Conservation (phyloP, 2,329 filamentous ascomycete species). For the Diaporthe eres region DNA sequence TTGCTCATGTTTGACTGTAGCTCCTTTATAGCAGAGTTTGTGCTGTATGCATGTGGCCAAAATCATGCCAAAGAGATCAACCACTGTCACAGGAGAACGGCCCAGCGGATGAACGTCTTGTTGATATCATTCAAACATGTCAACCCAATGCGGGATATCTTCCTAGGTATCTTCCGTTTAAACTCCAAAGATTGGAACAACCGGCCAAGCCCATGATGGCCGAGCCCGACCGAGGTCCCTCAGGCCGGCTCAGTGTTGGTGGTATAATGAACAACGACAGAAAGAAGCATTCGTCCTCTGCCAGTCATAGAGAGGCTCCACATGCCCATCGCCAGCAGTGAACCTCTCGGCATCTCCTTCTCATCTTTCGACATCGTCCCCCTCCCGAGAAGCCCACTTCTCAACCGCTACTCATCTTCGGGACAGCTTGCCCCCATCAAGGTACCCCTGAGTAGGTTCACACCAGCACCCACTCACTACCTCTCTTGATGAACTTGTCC, state of each 20-base stretch:
- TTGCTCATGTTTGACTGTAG: background rate
- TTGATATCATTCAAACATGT: constrained; percentile 34
- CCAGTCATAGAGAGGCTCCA: background rate
- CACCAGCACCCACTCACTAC: constrained; percentile 88
- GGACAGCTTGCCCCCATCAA: background rate
- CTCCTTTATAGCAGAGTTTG: background rate
- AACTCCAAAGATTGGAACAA: constrained; percentile 28
- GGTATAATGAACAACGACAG: background rate
- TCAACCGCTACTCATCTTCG: background rate
- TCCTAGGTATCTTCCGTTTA: constrained; percentile 36
- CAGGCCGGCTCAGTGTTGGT: background rate
- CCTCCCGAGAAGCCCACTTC: background rate
- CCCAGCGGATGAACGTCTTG: constrained; percentile 5
- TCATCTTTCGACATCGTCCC: background rate
- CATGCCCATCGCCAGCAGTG: background rate
- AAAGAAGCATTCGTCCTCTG: background rate
- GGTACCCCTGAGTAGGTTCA: constrained; percentile 40
- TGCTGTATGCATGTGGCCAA: background rate
- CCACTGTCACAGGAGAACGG: background rate
- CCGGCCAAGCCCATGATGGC: background rate
- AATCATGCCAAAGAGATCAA: background rate
- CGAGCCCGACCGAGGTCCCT: background rate
- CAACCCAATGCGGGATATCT: constrained; percentile 39
- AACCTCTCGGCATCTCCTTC: background rate
- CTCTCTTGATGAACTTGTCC: constrained; percentile 97